Percentiles rank a stretch among this genome's conserved stretches.
These are phyloP conservation scores for Candida vartiovaarae DNA, from an alignment of 805 yeast genomes.

Conservation along the genomic window DNA sequence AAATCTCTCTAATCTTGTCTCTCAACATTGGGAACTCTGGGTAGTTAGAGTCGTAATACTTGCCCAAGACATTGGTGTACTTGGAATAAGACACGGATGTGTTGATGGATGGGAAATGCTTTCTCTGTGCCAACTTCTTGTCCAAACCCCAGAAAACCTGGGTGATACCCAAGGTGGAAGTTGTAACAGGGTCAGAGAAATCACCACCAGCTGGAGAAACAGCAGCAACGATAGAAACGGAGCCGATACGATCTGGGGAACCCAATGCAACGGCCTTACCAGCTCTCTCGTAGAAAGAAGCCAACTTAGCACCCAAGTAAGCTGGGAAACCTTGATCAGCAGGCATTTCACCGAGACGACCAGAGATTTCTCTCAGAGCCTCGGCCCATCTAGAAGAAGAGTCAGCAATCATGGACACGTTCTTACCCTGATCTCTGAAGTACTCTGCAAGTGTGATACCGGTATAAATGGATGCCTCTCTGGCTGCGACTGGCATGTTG, in stretches of 20 bases:
- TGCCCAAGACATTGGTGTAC: conserved; percentile 81
- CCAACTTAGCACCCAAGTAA: conserved; percentile 95
- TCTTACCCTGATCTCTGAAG: conserved; percentile 99
- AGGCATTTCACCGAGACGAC: conserved; percentile 99
- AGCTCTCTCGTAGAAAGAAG: conserved; percentile 99
- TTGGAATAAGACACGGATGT: conserved; percentile 95
- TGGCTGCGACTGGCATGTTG: conserved; percentile 99
- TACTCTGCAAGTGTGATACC: conserved; percentile 98
- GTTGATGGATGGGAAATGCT: conserved; percentile 98
- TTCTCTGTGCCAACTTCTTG: conserved; percentile 98
- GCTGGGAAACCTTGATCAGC: conserved; percentile 99
- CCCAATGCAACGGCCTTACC: conserved; percentile 95
- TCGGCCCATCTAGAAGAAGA: conserved; percentile 99
- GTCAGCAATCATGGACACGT: conserved; percentile 99
- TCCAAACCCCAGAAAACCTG: conserved; percentile 99
- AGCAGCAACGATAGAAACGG: conserved; percentile 99
- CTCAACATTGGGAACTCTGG: conserved; percentile 91
- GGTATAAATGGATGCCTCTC: conserved; percentile 99
- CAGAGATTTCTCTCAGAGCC: conserved; percentile 98
- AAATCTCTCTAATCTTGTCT: conserved; percentile 87
- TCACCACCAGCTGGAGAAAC: conserved; percentile 99
- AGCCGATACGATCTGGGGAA: conserved; percentile 92
- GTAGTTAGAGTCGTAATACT: conserved; percentile 76
- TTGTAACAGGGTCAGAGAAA: conserved; percentile 99
- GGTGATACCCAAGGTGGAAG: conserved; percentile 98